phyloP scores from a whole-genome alignment of 2,329 filamentous ascomycete genomes.

The Dactylonectria macrodidyma region DNA sequence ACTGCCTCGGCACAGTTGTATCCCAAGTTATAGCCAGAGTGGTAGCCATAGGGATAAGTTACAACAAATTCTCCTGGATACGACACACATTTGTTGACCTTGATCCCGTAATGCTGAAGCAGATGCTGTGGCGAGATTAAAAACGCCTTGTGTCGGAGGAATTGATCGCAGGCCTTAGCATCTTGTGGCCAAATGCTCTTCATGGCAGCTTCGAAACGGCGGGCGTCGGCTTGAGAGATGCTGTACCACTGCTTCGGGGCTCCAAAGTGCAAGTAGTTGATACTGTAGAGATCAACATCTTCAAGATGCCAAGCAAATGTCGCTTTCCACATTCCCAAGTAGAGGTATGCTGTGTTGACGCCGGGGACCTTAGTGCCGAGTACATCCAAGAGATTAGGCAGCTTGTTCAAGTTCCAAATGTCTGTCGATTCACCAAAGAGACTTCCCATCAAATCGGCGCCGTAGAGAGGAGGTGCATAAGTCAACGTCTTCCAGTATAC shows the following conservation, averaged over 20 bases:
- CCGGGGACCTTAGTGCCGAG: conserved; percentile 96
- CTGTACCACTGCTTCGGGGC: conserved; percentile 99
- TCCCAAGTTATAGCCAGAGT: conserved; percentile 96
- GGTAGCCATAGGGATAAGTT: conserved; percentile 98
- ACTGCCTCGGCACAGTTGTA: conserved; percentile 99
- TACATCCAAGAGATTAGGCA: conserved; percentile 94
- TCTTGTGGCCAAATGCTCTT: conserved; percentile 95
- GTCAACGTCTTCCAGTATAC: conserved; percentile 98
- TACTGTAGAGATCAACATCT: conserved; percentile 98
- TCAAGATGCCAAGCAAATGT: conserved; percentile 99
- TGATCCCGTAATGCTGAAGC: conserved; percentile 91
- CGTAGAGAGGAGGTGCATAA: conserved; percentile 94
- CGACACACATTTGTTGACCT: conserved; percentile 95
- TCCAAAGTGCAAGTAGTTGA: conserved; percentile 99
- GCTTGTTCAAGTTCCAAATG: conserved; percentile 93
- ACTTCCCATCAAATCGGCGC: conserved; percentile 95
- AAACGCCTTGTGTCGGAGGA: conserved; percentile 97
- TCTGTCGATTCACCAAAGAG: conserved; percentile 90
- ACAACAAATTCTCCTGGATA: conserved; percentile 98
- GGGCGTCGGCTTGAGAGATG: conserved; percentile 95
- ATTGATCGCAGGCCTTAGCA: conserved; percentile 95
- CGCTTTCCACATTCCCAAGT: conserved; percentile 99
- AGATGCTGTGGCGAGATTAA: conserved; percentile 93
- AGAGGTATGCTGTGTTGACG: conserved; percentile 98
- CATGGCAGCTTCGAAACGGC: conserved; percentile 95